Conservation (phyloP, 225 moss, liverwort and hornwort species). For the Asterella californica region DNA sequence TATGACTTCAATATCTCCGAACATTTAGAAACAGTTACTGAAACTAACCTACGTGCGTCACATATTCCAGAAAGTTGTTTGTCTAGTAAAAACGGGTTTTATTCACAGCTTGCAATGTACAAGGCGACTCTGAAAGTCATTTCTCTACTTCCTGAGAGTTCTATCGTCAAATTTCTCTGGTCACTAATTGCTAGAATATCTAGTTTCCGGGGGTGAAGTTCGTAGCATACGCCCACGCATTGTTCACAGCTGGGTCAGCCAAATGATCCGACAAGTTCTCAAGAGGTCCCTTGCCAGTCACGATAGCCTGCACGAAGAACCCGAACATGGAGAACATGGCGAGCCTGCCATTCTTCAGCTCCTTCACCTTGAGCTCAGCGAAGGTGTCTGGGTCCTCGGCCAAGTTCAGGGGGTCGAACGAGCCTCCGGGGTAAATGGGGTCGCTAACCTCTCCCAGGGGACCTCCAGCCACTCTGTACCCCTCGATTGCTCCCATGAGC, state of each 20-base stretch:
- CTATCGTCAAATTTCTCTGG: background rate
- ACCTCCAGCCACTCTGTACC: constrained; percentile 32
- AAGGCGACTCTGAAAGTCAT: no score
- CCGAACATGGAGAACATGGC: constrained; percentile 43
- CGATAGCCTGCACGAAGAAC: constrained; percentile 37
- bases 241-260: constrained; percentile 27
- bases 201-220: constrained; percentile 35
- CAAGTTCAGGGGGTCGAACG: constrained; percentile 31
- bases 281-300: constrained; percentile 35
- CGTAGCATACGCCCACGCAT: constrained; percentile 38
- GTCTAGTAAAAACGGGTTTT: no score
- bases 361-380: background rate
- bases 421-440: constrained; percentile 35
- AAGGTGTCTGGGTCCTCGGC: constrained; percentile 34
- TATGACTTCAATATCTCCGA: no score
- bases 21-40: no score
- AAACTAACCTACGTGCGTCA: no score
- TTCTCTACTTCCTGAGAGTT: no score
- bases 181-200: background rate
- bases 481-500: constrained; percentile 36
- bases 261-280: constrained; percentile 34
- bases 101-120: no score
- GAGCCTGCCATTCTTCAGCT: no score
- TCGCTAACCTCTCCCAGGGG: constrained; percentile 25
- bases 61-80: no score